Evolutionary conservation across 2,329 filamentous ascomycete species (phyloP).

Genomic region (Xylaria sp.): DNA sequence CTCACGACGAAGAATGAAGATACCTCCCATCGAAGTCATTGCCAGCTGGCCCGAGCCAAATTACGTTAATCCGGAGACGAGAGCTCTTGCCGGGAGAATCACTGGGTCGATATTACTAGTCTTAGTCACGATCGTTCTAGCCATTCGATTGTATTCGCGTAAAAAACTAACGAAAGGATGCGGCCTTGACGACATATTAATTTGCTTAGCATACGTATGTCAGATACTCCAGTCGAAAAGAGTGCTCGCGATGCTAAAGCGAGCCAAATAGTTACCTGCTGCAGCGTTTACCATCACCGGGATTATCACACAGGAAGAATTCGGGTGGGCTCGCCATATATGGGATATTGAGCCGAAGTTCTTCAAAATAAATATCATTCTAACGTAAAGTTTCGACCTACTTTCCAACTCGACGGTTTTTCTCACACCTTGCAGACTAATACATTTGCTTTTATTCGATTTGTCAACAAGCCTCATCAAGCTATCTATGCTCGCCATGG

Average conservation of each 20-base stretch:
- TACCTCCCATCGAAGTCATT: constrained; percentile 42
- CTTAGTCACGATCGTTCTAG: constrained; percentile 49
- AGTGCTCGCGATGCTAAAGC: not conserved
- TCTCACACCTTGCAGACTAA: constrained; percentile 42
- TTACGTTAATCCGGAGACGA: constrained; percentile 49
- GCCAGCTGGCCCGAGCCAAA: constrained; percentile 51
- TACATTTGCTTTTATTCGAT: constrained; percentile 53
- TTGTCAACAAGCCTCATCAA: constrained; percentile 55
- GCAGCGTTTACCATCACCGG: constrained; percentile 49
- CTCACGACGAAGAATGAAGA: constrained; percentile 42
- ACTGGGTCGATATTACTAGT: constrained; percentile 45
- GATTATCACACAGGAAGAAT: constrained; percentile 44
- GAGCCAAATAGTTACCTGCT: constrained; percentile 45
- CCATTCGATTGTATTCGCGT: constrained; percentile 53
- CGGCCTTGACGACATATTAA: constrained; percentile 53
- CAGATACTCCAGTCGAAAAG: not conserved
- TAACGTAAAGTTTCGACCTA: constrained; percentile 42
- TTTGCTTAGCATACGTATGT: constrained; percentile 53
- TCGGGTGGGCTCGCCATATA: constrained; percentile 51
- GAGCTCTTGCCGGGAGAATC: constrained; percentile 48
- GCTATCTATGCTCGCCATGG: constrained; percentile 55
- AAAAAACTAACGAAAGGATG: constrained; percentile 51
- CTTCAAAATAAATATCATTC: constrained; percentile 43
- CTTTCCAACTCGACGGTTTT: not conserved
- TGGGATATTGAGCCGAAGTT: constrained; percentile 49